Conservation (phyloP, 306 rosid genomes). For the Medicago lupulina region DNA sequence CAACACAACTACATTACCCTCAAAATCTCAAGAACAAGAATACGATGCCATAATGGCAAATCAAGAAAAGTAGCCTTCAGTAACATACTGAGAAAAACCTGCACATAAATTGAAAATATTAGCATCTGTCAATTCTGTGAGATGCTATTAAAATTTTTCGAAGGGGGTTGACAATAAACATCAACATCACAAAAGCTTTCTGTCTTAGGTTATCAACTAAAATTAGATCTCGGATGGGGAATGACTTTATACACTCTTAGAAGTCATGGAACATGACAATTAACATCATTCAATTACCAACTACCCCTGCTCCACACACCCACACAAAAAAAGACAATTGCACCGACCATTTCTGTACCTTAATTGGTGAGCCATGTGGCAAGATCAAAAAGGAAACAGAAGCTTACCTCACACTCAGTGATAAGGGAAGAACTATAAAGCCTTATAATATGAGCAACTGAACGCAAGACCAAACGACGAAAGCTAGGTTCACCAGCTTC, state of each 20-base stretch:
- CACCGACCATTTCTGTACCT: slow-evolving; percentile 24
- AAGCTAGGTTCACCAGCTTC: slow-evolving; percentile 95
- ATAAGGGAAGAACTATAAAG: slow-evolving; percentile 92
- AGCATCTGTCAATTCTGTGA: slow-evolving; percentile 22
- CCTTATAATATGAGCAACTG: slow-evolving; percentile 97
- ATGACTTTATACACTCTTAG: slow-evolving; percentile 19
- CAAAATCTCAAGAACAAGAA: slow-evolving; percentile 96
- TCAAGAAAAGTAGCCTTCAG: slow-evolving; percentile 94
- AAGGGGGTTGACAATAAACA: slow-evolving; percentile 9
- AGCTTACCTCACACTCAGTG: slow-evolving; percentile 94
- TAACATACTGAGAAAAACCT: slow-evolving; percentile 99
- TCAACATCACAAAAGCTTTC: slow-evolving; percentile 26
- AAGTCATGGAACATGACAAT: neutral
- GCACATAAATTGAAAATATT: slow-evolving; percentile 38
- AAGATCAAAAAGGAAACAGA: slow-evolving; percentile 38
- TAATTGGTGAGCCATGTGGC: slow-evolving; percentile 20
- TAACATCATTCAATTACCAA: slow-evolving; percentile 15
- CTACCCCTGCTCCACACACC: slow-evolving; percentile 7
- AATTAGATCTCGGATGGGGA: slow-evolving; percentile 12
- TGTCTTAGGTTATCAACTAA: slow-evolving; percentile 24
- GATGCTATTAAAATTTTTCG: slow-evolving; percentile 8
- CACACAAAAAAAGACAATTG: slow-evolving; percentile 27
- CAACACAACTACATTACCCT: slow-evolving; percentile 67
- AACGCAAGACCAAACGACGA: slow-evolving; percentile 95
- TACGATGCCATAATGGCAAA: slow-evolving; percentile 98